phyloP scores from a whole-genome alignment of 148 eudicot genomes.

The Persicaria tinctoria region DNA sequence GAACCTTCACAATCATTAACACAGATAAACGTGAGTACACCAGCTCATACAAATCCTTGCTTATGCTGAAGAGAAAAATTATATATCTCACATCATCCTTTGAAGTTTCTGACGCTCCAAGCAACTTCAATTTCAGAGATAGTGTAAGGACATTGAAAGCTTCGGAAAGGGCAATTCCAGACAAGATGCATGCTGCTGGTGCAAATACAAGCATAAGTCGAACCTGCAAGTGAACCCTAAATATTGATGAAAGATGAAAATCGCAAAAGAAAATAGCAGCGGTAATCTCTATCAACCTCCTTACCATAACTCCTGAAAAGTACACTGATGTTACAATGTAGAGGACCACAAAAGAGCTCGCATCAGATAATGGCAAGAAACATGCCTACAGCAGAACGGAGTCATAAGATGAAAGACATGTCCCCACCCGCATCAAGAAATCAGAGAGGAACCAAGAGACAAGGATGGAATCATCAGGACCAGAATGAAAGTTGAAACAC shows the following conservation, averaged over 20 bases:
- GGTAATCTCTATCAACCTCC: slow-evolving; percentile 9
- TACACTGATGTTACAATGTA: slow-evolving; percentile 87
- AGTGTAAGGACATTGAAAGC: slow-evolving; percentile 78
- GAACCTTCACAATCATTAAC: slow-evolving; percentile 46
- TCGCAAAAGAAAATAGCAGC: background rate
- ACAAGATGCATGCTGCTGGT: slow-evolving; percentile 95
- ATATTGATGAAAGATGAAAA: background rate
- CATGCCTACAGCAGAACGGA: slow-evolving; percentile 57
- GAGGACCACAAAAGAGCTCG: slow-evolving; percentile 89
- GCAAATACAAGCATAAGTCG: slow-evolving; percentile 99
- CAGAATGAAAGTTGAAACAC: slow-evolving; percentile 19
- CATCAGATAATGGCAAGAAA: slow-evolving; percentile 89
- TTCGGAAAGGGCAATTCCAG: slow-evolving; percentile 97
- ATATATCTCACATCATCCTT: slow-evolving; percentile 39
- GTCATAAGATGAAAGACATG: background rate
- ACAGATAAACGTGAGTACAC: background rate
- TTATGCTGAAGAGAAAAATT: background rate
- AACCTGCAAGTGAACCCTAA: slow-evolving; percentile 38
- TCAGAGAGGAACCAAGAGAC: slow-evolving; percentile 10
- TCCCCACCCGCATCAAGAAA: background rate
- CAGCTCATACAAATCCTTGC: background rate
- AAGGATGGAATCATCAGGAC: background rate
- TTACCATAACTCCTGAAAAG: slow-evolving; percentile 98
- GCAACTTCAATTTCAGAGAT: slow-evolving; percentile 71
- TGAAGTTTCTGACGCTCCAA: slow-evolving; percentile 29